Evolutionary conservation across 768 basidiomycete genomes (phyloP), one percentile per base, ranked within the genome.

Genomic region (Lentinula sp.): DNA sequence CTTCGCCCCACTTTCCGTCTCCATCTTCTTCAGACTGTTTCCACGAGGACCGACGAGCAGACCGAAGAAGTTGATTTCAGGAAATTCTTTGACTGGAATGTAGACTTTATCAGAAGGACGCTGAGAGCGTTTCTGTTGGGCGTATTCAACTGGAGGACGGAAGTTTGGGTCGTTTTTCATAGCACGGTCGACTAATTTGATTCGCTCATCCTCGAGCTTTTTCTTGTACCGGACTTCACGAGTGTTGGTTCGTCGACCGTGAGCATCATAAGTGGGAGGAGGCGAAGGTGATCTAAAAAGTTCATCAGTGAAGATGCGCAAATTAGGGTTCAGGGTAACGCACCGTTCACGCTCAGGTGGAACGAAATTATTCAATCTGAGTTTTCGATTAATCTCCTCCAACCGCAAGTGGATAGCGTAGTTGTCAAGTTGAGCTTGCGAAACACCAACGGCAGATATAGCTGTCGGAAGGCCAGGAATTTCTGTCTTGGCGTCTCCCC

Each of bases 21-120:
- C 97, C 97, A 99, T 99, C 76, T 94, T 95, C 83, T 99, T 99
- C 82, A 98, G 77, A 78, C 95, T 95, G 72, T 99, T 98, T 50
- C 97, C 97, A 69, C 97, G 91, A 69, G 97, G 97, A 42, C 97
- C 97, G 65, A 99, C 96, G 63, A 99, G 85, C 63, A 99, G 80
- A 67, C 97, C 97, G 68, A 99, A 98, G 78, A 98, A 99, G 73
- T 99, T 99, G 81, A 99, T 98, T 76, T 98, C 96, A 1, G 97
- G 97, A 67, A 99, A 99, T 76, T 99, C 97, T 74, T 99, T 98
- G 72, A 98, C 95, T 43, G 97, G 97, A 63, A 99, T 98, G 72
- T 98, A 99, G 63, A 99, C 97, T 76, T 98, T 98, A 62, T 99
- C 97, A 37, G 91, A 91, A 13, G 96, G 95, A 51, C 94, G 85